Evolutionary conservation across 2,329 filamentous ascomycete species (phyloP), one percentile per base, ranked within the genome.

Genomic region (Pseudogymnoascus sp.): DNA sequence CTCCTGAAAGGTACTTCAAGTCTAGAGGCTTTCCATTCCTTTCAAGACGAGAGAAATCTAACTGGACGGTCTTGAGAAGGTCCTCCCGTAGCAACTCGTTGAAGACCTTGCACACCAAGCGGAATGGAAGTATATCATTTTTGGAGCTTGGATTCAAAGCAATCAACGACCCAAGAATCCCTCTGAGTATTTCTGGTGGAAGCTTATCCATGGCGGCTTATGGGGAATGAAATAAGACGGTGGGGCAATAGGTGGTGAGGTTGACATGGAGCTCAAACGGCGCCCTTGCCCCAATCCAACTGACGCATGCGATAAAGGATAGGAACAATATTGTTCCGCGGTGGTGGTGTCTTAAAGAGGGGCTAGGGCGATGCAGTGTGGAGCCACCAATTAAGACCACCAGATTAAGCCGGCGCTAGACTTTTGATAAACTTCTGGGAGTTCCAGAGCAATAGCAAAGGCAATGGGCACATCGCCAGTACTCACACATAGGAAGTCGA

Each of bases 11-110:
- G 6, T 74, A 75, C 66, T 74, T 72, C n/a, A 74, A 62, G 58
- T 73, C 69, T 65, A 70, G 65, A 69, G 74, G 58, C 70, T 69
- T 63, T 67, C 72, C 60, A 60, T 64, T 34, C 16, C 62, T 61
- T 65, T 75, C 75, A 62, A 82, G 74, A 28, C 78, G 75, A 11
- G 77, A 77, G 67, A 78, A 81, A 57, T 81, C 79, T 16, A 83
- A 68, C 59, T 76, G 76, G 11, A 82, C 70, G 1, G 78, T 81
- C 30, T 74, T 74, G 63, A 79, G 78, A 25, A 72, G 73, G 60
- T 72, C 75, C 0, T 77, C 76, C 64, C 76, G 78, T 37, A 82
- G 70, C 34, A 76, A 69, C 22, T 72, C 69, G 65, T 82, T 74
- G 63, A 82, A 83, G 12, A 74, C 69, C 47, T 75, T 75, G 67